Percentiles rank a stretch among this genome's conserved stretches.
phyloP scores from a whole-genome alignment of 176 grass and related monocot species.

The Hordeum marinum region DNA sequence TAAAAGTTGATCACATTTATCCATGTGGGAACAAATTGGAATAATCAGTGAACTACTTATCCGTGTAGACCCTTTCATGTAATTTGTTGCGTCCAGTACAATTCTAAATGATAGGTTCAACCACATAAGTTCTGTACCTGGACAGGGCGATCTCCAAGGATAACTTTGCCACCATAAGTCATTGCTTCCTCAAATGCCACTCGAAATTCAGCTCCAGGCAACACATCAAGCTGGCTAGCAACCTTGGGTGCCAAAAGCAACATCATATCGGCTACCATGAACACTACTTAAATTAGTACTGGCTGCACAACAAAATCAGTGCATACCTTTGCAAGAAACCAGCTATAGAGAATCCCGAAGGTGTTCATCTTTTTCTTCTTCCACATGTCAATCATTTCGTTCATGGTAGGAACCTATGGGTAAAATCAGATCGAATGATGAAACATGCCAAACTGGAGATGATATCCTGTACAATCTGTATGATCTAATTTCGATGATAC shows the following conservation, averaged over 20 bases:
- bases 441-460: neutral
- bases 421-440: slow-evolving; percentile 3
- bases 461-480: neutral
- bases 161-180: slow-evolving; percentile 75
- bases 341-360: slow-evolving; percentile 94
- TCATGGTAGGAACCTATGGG: slow-evolving; percentile 76
- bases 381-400: slow-evolving; percentile 97
- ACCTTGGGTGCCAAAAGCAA: slow-evolving; percentile 48
- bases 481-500: neutral
- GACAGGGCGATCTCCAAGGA: slow-evolving; percentile 93
- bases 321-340: slow-evolving; percentile 93
- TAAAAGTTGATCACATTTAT: neutral
- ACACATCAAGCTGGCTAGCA: slow-evolving; percentile 79
- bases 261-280: slow-evolving; percentile 11
- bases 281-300: slow-evolving; percentile 8
- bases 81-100: neutral
- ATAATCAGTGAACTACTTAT: neutral
- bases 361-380: slow-evolving; percentile 92
- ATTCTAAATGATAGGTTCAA: neutral
- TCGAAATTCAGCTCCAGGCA: slow-evolving; percentile 86
- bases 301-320: neutral
- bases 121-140: slow-evolving; percentile 36
- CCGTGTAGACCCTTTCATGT: neutral
- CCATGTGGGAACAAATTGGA: neutral
- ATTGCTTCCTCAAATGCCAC: slow-evolving; percentile 94